A percentile compares a stretch with the other conserved stretches of the same genome.
Evolutionary conservation across 164 flowering plant genomes (phyloP).

Genomic region (Buxus sempervirens): DNA sequence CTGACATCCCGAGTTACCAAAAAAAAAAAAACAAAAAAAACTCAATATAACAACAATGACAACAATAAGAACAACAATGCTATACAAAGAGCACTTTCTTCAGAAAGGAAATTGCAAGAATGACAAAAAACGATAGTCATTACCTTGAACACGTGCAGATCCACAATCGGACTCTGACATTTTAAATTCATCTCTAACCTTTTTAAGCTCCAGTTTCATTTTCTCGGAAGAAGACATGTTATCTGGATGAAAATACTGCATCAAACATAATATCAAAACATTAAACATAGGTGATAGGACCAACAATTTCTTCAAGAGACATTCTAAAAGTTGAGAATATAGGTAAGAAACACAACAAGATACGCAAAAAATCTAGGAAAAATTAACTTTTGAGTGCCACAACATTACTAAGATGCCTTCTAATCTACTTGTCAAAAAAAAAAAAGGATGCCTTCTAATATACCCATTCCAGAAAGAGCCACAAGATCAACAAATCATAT

Average conservation of each 20-base stretch:
- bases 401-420: too few species aligned
- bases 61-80: too few species aligned
- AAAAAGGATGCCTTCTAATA: too few species aligned
- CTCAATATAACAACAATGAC: too few species aligned
- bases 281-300: background rate
- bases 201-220: conserved; percentile 69
- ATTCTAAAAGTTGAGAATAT: background rate
- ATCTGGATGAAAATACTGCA: conserved; percentile 95
- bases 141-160: conserved; percentile 93
- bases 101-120: background rate
- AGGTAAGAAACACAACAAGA: too few species aligned
- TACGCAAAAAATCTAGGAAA: background rate
- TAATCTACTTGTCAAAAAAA: too few species aligned
- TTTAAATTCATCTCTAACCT: conserved; percentile 84
- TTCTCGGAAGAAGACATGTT: conserved; percentile 90
- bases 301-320: background rate
- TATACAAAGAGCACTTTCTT: background rate
- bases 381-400: background rate
- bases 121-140: background rate
- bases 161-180: conserved; percentile 99
- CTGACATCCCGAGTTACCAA: too few species aligned
- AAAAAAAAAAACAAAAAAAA: too few species aligned
- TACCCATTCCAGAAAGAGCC: too few species aligned
- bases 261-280: conserved; percentile 3
- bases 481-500: too few species aligned